Evolutionary conservation across 495 filamentous ascomycete species (phyloP).

Genomic region (Terfezia claveryi): DNA sequence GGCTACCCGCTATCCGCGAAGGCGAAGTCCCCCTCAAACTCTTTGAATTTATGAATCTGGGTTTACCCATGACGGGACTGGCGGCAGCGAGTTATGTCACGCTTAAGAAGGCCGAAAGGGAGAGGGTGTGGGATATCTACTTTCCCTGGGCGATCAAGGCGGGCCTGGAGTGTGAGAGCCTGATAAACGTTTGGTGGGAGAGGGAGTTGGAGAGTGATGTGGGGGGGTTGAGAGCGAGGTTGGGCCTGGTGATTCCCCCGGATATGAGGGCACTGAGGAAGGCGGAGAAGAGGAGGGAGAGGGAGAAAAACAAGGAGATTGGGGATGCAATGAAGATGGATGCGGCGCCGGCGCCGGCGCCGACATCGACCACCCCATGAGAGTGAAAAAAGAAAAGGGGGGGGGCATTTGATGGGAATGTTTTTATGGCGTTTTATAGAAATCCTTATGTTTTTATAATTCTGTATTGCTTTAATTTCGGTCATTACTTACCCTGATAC

Average conservation of each 20-base stretch:
- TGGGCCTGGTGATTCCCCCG: conserved; percentile 72
- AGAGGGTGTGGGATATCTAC: conserved; percentile 51
- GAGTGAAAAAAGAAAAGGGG: too few relatives aligned
- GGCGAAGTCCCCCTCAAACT: conserved; percentile 89
- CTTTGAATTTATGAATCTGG: conserved; percentile 85
- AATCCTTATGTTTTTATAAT: too few relatives aligned
- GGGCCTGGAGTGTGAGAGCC: conserved; percentile 50
- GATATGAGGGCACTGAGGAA: conserved; percentile 23
- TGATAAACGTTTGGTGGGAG: conserved; percentile 98
- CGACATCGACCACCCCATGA: too few relatives aligned
- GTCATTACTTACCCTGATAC: too few relatives aligned
- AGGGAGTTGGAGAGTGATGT: conserved; percentile 78
- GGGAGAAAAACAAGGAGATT: too few relatives aligned
- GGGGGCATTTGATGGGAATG: too few relatives aligned
- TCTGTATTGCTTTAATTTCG: too few relatives aligned
- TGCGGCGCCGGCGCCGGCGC: too few relatives aligned
- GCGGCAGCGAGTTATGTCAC: conserved; percentile 45
- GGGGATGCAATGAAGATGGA: too few relatives aligned
- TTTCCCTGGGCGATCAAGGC: conserved; percentile 79
- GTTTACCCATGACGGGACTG: conserved; percentile 86
- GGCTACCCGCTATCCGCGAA: conserved; percentile 74
- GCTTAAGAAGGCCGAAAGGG: conserved; percentile 53
- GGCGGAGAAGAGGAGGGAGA: too few relatives aligned
- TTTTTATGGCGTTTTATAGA: too few relatives aligned
- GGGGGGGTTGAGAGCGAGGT: conserved; percentile 41